Conservation (phyloP, 441 rosid species). For the Populus trichocarpa region DNA sequence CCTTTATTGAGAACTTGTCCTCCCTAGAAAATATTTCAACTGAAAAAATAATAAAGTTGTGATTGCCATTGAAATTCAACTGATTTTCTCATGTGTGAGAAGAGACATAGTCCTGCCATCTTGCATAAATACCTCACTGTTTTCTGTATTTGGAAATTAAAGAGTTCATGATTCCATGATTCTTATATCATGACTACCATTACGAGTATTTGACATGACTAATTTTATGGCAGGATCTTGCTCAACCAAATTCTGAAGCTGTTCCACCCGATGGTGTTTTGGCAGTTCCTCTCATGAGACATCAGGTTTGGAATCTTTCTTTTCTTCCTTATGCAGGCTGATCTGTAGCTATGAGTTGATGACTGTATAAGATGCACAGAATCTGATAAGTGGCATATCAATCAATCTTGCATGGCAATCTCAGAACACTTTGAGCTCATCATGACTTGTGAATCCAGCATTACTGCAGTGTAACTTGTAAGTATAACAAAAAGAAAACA, state of each 20-base stretch:
- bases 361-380: background rate
- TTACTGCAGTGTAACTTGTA: background rate
- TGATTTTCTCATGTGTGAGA: background rate
- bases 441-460: background rate
- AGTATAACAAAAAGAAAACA: background rate
- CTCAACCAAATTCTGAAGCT: conserved; percentile 78
- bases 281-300: conserved; percentile 85
- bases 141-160: background rate
- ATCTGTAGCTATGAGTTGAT: background rate
- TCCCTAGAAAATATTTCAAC: background rate
- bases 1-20: background rate
- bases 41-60: background rate
- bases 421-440: background rate
- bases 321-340: background rate
- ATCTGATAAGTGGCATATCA: background rate
- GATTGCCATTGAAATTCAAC: background rate
- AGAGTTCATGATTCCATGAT: too few species aligned
- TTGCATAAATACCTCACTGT: background rate
- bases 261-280: conserved; percentile 74
- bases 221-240: conserved; percentile 55
- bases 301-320: conserved; percentile 62
- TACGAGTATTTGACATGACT: background rate
- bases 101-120: background rate
- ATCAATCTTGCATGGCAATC: background rate
- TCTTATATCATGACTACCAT: too few species aligned